Percentiles rank a stretch among this genome's conserved stretches.
phyloP scores from a whole-genome alignment of 306 rosid genomes.

The Alnus rubra region DNA sequence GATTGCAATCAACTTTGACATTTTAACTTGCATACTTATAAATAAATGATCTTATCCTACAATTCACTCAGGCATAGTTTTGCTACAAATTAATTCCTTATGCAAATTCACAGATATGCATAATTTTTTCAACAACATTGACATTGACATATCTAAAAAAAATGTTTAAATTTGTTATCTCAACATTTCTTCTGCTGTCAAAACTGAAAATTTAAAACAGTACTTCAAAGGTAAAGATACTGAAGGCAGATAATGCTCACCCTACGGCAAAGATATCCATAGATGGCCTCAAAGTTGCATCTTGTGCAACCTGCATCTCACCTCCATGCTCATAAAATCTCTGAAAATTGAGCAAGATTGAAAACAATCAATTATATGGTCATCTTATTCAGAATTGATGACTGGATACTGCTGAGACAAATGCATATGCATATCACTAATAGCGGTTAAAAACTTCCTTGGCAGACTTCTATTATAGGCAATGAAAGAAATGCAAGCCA shows the following conservation, averaged over 20 bases:
- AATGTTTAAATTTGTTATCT: not conserved
- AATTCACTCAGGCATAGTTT: not conserved
- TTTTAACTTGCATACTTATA: not conserved
- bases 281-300: constrained; percentile 79
- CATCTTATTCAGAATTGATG: constrained; percentile 13
- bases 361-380: constrained; percentile 12
- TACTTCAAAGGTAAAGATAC: constrained; percentile 23
- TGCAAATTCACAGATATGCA: not conserved
- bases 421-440: not conserved
- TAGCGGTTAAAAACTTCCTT: not conserved
- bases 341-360: constrained; percentile 38
- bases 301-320: constrained; percentile 88
- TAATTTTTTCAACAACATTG: not conserved
- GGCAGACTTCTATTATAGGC: not conserved
- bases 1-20: not conserved
- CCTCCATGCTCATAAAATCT: constrained; percentile 98
- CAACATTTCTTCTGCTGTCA: constrained; percentile 8
- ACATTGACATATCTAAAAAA: not conserved
- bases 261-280: constrained; percentile 98
- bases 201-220: constrained; percentile 16
- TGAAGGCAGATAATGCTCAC: constrained; percentile 54
- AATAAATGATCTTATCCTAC: not conserved
- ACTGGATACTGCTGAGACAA: not conserved
- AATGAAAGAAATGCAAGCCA: not conserved
- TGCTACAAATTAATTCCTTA: not conserved